These are phyloP conservation scores for Lasiosphaeria miniovina DNA, from an alignment of 495 filamentous ascomycete genomes.

Conservation along the genomic window DNA sequence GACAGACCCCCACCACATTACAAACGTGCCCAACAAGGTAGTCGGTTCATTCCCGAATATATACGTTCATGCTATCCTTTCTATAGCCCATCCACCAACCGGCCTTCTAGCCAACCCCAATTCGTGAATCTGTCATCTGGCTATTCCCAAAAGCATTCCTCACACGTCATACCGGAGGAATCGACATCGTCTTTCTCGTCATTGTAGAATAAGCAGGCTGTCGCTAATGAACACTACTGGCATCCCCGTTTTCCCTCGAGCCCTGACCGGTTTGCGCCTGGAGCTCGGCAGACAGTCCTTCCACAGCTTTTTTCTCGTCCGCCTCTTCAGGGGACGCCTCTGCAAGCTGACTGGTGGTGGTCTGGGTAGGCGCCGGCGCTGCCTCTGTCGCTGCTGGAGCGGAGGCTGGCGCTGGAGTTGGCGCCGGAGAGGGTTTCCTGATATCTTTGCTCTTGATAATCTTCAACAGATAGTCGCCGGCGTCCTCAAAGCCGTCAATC, in stretches of 20 bases:
- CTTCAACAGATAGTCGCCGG: constrained; percentile 63
- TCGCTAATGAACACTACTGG: neutral
- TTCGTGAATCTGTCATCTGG: no score
- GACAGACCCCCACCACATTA: no score
- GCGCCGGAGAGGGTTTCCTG: constrained; percentile 18
- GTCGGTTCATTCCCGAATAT: no score
- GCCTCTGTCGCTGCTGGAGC: neutral
- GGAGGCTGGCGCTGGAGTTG: constrained; percentile 12
- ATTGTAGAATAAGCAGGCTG: neutral
- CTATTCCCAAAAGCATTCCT: no score
- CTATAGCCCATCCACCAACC: no score
- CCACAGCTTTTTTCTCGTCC: neutral
- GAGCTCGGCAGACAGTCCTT: neutral
- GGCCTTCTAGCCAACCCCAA: no score
- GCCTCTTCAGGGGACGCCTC: neutral
- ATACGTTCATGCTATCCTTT: no score
- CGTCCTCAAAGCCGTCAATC: constrained; percentile 74
- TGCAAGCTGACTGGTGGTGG: neutral
- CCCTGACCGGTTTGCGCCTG: neutral
- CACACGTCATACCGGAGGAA: no score
- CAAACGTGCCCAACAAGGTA: no score
- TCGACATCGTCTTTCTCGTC: neutral
- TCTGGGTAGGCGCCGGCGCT: neutral
- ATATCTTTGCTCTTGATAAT: constrained; percentile 64
- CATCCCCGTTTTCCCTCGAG: neutral